Evolutionary conservation across 805 yeast genomes (phyloP).

Genomic region (Metschnikowia reukaufii): DNA sequence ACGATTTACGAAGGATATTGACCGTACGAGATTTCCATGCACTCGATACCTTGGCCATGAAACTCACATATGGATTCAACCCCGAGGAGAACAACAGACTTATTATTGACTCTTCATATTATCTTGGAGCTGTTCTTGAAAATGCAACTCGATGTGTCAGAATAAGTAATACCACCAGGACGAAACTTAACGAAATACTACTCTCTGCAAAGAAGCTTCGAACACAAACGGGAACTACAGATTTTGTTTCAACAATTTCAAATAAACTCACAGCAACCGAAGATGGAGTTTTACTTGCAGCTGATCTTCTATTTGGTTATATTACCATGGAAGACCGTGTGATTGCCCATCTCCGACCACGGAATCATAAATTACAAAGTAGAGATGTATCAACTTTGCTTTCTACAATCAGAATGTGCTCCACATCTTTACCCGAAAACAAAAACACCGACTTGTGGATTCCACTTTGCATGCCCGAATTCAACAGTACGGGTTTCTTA

Average conservation of each 20-base stretch:
- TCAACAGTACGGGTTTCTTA: conserved; percentile 84
- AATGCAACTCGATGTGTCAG: conserved; percentile 35
- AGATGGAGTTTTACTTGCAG: conserved; percentile 26
- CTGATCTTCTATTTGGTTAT: conserved; percentile 70
- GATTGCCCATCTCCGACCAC: conserved; percentile 72
- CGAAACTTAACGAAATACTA: conserved; percentile 55
- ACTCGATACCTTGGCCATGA: conserved; percentile 55
- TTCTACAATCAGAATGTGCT: conserved; percentile 53
- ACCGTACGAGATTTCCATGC: conserved; percentile 75
- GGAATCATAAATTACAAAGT: conserved; percentile 73
- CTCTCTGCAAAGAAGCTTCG: conserved; percentile 31
- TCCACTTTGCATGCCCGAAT: conserved; percentile 88
- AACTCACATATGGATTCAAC: conserved; percentile 35
- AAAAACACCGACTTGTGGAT: conserved; percentile 81
- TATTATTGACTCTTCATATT: conserved; percentile 25
- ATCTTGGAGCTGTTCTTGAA: conserved; percentile 30
- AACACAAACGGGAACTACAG: conserved; percentile 5
- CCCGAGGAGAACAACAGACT: conserved; percentile 5
- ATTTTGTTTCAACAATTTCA: conserved; percentile 3
- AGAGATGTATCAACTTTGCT: conserved; percentile 77
- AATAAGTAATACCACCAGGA: conserved; percentile 57
- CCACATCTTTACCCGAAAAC: conserved; percentile 38
- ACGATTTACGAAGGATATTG: conserved; percentile 74
- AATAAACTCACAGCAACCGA: conserved; percentile 2
- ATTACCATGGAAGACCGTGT: conserved; percentile 62